Conservation (phyloP, 2,329 filamentous ascomycete species). For the Fusarium redolens region DNA sequence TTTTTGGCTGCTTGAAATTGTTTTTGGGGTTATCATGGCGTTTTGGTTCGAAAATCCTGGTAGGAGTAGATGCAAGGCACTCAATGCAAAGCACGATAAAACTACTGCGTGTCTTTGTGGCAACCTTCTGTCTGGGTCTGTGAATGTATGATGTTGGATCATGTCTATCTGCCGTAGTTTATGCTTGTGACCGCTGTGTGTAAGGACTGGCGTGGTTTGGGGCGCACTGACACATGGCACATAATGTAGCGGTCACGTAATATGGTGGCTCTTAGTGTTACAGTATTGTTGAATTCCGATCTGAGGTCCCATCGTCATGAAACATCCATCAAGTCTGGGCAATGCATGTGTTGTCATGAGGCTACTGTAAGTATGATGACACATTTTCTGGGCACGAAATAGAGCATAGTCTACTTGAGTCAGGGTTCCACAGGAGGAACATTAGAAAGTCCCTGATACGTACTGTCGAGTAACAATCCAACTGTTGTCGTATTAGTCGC, state of each 20-base stretch:
- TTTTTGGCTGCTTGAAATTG: conserved; percentile 39
- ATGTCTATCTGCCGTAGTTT: conserved; percentile 16
- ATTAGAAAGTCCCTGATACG: conserved; percentile 11
- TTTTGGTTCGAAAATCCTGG: conserved; percentile 47
- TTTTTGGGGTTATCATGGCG: conserved; percentile 42
- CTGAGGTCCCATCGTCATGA: conserved; percentile 31
- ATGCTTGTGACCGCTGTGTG: conserved; percentile 19
- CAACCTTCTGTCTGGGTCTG: not conserved
- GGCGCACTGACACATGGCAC: conserved; percentile 6
- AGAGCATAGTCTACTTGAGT: conserved; percentile 6
- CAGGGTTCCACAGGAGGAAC: conserved; percentile 28
- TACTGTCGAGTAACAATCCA: conserved; percentile 1
- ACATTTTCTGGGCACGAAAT: conserved; percentile 26
- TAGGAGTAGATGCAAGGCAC: conserved; percentile 46
- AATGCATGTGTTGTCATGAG: conserved; percentile 37
- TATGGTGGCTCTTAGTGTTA: conserved; percentile 15
- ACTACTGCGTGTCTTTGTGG: conserved; percentile 17
- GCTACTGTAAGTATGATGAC: conserved; percentile 33
- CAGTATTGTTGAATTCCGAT: conserved; percentile 13
- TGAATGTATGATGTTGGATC: conserved; percentile 9
- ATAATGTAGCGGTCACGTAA: conserved; percentile 17
- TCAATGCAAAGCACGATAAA: conserved; percentile 46
- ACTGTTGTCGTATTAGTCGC: conserved; percentile 10
- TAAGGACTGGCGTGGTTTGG: conserved; percentile 6
- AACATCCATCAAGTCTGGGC: conserved; percentile 30